Percentiles rank a stretch among this genome's conserved stretches.
These are phyloP conservation scores for Pestalotiopsis sp. DNA, from an alignment of 2,329 filamentous ascomycete genomes.

Conservation along the genomic window DNA sequence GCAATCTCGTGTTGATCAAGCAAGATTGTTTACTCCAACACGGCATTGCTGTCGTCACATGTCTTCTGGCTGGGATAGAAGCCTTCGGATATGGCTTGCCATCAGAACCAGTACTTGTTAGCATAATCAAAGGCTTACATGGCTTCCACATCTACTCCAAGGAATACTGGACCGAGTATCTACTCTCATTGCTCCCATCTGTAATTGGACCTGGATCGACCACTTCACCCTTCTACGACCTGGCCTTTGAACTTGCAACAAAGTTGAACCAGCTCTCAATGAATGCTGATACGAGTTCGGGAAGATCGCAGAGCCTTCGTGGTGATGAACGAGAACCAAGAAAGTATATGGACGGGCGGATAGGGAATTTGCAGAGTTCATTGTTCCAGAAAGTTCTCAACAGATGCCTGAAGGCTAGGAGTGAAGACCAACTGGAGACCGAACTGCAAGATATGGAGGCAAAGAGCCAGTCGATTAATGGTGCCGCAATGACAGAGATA, in stretches of 20 bases:
- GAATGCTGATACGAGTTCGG: too few species aligned
- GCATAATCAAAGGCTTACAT: background rate
- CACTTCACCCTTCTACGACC: background rate
- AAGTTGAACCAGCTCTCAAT: background rate
- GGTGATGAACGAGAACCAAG: too few species aligned
- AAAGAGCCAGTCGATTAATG: background rate
- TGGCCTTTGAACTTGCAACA: background rate
- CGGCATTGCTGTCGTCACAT: background rate
- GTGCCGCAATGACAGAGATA: too few species aligned
- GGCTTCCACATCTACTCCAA: background rate
- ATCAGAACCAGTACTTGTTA: background rate
- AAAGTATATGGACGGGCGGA: background rate
- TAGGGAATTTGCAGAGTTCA: background rate
- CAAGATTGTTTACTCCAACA: background rate
- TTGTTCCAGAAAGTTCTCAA: background rate
- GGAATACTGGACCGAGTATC: background rate
- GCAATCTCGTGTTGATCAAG: background rate
- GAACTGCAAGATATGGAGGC: background rate
- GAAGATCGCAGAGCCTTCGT: too few species aligned
- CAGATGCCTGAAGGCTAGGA: background rate
- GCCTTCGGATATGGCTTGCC: background rate
- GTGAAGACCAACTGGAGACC: background rate
- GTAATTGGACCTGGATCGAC: background rate
- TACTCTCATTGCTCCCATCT: background rate
- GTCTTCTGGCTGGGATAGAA: background rate